Evolutionary conservation across 148 eudicot genomes (phyloP).

Genomic region (Polygonum aviculare): DNA sequence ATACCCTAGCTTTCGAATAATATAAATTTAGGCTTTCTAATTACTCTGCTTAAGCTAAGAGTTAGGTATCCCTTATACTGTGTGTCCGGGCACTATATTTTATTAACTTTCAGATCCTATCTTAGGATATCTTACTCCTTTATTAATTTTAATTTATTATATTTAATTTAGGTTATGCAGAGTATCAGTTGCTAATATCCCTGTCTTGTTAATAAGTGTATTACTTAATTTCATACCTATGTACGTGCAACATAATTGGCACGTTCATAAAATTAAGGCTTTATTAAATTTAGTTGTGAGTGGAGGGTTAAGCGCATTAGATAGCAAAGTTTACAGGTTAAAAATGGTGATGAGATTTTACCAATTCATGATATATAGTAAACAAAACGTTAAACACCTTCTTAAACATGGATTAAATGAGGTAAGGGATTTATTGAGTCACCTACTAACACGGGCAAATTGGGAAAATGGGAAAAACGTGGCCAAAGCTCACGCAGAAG

Average conservation of each 20-base stretch:
- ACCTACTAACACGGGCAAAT: background rate
- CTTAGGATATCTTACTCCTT: background rate
- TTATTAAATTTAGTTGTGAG: too few species aligned
- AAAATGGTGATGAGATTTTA: too few species aligned
- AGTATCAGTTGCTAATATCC: too few species aligned
- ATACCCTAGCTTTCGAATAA: background rate
- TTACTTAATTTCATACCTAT: too few species aligned
- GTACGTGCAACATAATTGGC: too few species aligned
- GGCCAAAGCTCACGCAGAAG: background rate
- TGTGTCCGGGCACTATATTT: background rate
- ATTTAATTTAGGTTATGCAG: too few species aligned
- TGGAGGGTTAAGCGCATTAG: too few species aligned
- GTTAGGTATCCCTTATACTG: background rate
- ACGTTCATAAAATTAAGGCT: too few species aligned
- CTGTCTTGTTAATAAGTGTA: too few species aligned
- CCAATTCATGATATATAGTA: background rate
- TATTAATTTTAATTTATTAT: too few species aligned
- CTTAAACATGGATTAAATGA: background rate
- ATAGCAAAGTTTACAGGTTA: too few species aligned
- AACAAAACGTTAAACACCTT: background rate
- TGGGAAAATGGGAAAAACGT: background rate
- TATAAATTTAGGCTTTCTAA: background rate
- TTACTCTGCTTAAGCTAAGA: background rate
- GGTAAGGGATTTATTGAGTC: background rate
- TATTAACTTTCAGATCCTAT: background rate